Evolutionary conservation across 306 rosid species (phyloP).

Genomic region (Crataegus laevigata): DNA sequence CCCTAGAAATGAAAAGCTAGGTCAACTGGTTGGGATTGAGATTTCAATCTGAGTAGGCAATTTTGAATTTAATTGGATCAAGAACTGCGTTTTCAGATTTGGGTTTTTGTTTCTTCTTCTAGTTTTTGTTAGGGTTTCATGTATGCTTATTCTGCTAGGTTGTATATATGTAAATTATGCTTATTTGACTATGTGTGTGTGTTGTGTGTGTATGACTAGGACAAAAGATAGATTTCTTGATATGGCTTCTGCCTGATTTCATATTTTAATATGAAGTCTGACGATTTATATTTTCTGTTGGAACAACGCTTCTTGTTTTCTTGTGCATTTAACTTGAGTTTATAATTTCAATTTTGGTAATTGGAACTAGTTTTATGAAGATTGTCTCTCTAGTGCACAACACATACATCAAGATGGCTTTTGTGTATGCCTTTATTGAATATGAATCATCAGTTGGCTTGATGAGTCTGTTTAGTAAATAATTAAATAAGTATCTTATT

Average conservation of each 20-base stretch:
- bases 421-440: neutral
- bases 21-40: constrained; percentile 4
- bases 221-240: neutral
- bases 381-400: too few species aligned
- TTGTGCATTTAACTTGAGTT: neutral
- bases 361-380: neutral
- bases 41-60: constrained; percentile 16
- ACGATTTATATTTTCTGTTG: neutral
- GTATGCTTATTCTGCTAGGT: neutral
- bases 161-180: neutral
- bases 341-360: neutral
- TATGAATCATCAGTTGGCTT: neutral
- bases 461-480: too few species aligned
- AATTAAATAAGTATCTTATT: too few species aligned
- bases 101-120: neutral
- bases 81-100: constrained; percentile 16
- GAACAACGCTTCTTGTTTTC: neutral
- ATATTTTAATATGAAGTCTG: neutral
- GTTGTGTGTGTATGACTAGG: neutral
- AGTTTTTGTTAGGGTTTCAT: neutral
- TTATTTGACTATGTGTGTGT: neutral
- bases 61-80: constrained; percentile 16
- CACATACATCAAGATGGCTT: too few species aligned
- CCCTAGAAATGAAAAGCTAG: constrained; percentile 39
- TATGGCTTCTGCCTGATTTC: neutral